A percentile compares a stretch with the other conserved stretches of the same genome.
Evolutionary conservation across 148 eudicot genomes (phyloP).

Genomic region (Vaccinium vitisidaea): DNA sequence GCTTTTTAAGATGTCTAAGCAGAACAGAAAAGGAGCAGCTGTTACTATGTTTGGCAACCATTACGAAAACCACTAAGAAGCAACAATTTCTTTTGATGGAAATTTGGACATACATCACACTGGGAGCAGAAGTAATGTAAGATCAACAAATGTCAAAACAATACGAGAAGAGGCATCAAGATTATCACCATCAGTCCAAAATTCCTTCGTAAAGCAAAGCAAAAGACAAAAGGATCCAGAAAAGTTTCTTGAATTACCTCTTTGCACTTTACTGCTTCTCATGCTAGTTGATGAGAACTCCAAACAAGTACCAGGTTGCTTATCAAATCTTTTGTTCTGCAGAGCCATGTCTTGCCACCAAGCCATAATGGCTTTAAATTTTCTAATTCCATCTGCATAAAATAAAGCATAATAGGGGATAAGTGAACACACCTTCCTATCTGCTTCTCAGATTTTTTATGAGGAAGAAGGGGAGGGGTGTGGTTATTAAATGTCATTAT

Average conservation of each 20-base stretch:
- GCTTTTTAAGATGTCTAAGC: neutral
- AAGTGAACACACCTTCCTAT: neutral
- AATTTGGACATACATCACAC: neutral
- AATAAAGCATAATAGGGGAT: neutral
- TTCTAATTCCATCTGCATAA: conserved; percentile 46
- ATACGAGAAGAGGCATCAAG: neutral
- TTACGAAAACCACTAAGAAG: neutral
- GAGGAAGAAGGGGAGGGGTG: too few relatives aligned
- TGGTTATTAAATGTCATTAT: too few relatives aligned
- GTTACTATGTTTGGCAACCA: neutral
- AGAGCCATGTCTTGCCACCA: conserved; percentile 96
- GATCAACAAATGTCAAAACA: neutral
- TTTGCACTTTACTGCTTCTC: conserved; percentile 30
- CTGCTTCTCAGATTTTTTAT: too few relatives aligned
- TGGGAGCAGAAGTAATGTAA: neutral
- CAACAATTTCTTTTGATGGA: neutral
- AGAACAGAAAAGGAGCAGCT: neutral
- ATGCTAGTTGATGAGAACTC: conserved; percentile 32
- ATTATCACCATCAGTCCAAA: neutral
- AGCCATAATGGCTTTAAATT: conserved; percentile 72
- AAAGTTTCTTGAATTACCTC: conserved; percentile 32
- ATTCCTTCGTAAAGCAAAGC: neutral
- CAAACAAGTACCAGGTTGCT: conserved; percentile 29
- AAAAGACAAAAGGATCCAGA: neutral
- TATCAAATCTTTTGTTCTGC: conserved; percentile 33